phyloP scores from a whole-genome alignment of 2,329 filamentous ascomycete genomes.

The Neurospora sp. region DNA sequence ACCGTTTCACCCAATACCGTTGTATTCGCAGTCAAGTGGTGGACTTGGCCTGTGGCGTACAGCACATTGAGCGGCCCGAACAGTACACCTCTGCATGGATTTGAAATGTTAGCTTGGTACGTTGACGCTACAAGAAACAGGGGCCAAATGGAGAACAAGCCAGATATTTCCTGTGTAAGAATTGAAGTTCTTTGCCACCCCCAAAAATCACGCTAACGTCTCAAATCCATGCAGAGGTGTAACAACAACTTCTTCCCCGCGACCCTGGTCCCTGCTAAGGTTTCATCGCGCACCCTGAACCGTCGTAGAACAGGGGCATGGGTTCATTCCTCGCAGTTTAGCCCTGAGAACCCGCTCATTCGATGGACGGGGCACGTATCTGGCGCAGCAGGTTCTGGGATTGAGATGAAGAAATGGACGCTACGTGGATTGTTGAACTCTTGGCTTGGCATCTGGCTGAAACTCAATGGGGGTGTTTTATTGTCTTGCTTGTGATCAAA shows the following conservation, averaged over 20 bases:
- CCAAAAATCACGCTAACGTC: no score
- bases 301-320: not conserved
- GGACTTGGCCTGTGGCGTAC: not conserved
- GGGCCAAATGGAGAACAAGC: no score
- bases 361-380: no score
- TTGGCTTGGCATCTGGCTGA: not conserved
- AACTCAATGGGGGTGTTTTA: not conserved
- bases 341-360: not conserved
- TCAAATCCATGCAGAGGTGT: no score
- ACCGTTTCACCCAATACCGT: not conserved
- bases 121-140: no score
- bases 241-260: not conserved
- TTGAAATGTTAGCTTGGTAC: no score
- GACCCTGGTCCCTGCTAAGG: not conserved
- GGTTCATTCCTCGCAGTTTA: not conserved
- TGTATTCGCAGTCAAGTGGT: not conserved
- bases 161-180: no score
- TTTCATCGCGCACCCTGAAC: not conserved
- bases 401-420: not conserved
- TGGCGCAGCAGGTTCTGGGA: no score
- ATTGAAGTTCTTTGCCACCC: no score
- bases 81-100: not conserved
- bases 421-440: not conserved
- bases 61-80: not conserved
- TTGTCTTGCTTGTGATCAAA: not conserved